These are phyloP conservation scores for Xylaria hypoxylon DNA, from an alignment of 2,329 filamentous ascomycete genomes.

Conservation along the genomic window DNA sequence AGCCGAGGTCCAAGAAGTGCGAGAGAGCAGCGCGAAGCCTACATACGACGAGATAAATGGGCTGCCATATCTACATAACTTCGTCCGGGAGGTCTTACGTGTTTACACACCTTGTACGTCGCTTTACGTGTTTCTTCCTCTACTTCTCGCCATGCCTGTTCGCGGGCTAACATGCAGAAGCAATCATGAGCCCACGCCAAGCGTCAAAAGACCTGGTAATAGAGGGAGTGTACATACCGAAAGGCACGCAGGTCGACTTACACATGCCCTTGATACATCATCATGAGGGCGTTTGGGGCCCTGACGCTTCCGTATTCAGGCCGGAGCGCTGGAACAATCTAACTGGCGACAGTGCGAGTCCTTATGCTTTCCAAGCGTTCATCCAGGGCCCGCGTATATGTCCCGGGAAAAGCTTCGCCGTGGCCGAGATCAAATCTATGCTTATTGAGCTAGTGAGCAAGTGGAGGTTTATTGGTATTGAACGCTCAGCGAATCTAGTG, in stretches of 20 bases:
- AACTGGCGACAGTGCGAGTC: conserved; percentile 46
- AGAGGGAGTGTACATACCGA: conserved; percentile 43
- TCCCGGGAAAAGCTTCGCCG: conserved; percentile 45
- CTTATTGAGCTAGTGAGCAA: conserved; percentile 43
- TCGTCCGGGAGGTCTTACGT: conserved; percentile 53
- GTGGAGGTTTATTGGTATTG: conserved; percentile 43
- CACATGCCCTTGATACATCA: conserved; percentile 39
- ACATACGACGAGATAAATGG: conserved; percentile 47
- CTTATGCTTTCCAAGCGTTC: conserved; percentile 47
- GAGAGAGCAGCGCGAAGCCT: conserved; percentile 36
- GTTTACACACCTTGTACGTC: conserved; percentile 50
- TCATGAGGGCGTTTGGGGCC: conserved; percentile 42
- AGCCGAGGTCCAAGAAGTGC: conserved; percentile 47
- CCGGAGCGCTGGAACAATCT: conserved; percentile 45
- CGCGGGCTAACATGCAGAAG: conserved; percentile 22
- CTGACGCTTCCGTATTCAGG: conserved; percentile 39
- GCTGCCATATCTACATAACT: conserved; percentile 52
- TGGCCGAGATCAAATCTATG: conserved; percentile 44
- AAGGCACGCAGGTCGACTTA: conserved; percentile 45
- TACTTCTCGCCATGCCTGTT: not conserved
- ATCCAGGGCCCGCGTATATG: conserved; percentile 48
- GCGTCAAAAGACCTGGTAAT: conserved; percentile 42
- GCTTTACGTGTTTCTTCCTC: not conserved
- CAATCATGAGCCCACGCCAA: conserved; percentile 40
- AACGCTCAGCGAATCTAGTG: conserved; percentile 20